These are phyloP conservation scores for Nicotiana tomentosiformis DNA, from an alignment of 257 asterid species.

Conservation along the genomic window DNA sequence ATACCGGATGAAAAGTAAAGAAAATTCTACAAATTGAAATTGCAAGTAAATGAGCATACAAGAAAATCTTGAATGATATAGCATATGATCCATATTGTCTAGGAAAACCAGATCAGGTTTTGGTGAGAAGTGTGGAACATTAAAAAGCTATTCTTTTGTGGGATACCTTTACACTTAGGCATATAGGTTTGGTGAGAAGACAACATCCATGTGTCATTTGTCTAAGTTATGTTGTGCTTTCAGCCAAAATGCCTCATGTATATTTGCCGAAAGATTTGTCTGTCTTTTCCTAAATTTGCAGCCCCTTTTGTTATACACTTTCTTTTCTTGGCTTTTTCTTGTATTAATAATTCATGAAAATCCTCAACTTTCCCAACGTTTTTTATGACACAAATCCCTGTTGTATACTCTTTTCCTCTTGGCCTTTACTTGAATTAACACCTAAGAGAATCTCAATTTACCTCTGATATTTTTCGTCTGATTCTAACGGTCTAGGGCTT, in stretches of 20 bases:
- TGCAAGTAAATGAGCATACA: neutral
- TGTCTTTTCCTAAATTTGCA: neutral
- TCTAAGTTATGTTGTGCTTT: neutral
- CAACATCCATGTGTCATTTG: constrained; percentile 11
- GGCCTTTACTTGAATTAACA: neutral
- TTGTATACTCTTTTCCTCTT: neutral
- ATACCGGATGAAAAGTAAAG: no score
- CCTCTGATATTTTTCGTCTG: neutral
- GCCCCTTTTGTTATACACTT: neutral
- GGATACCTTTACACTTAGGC: constrained; percentile 7
- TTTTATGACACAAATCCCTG: neutral
- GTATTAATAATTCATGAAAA: neutral
- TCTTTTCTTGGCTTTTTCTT: neutral
- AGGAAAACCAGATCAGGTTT: neutral
- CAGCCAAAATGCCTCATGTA: neutral
- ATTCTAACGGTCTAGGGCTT: neutral
- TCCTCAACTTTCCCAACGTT: neutral
- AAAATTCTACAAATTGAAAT: neutral
- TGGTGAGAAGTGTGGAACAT: neutral
- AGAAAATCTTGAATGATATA: neutral
- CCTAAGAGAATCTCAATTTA: neutral
- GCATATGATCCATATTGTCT: neutral
- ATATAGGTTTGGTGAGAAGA: constrained; percentile 20
- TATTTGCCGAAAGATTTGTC: constrained; percentile 14
- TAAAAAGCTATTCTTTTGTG: neutral